phyloP scores from a whole-genome alignment of 202 grass and related monocot species.

The Carex arenaria region DNA sequence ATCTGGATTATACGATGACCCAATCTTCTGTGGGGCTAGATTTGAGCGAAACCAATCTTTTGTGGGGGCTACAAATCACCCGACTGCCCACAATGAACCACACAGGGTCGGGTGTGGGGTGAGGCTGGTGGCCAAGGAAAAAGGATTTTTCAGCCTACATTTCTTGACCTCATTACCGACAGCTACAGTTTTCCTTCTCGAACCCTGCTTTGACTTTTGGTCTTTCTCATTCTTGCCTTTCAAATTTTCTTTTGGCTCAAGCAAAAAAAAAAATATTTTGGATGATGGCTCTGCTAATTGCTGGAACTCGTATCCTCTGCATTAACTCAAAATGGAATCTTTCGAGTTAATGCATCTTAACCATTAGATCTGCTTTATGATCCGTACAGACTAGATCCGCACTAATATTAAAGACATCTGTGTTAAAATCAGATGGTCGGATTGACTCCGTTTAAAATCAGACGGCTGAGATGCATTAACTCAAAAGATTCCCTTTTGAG shows the following conservation, averaged over 20 bases:
- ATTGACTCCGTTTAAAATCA: too few relatives aligned
- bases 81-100: not conserved
- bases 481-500: too few relatives aligned
- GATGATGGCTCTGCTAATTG: not conserved
- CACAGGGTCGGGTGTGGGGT: not conserved
- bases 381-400: too few relatives aligned
- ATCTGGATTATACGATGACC: not conserved
- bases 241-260: not conserved
- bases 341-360: too few relatives aligned
- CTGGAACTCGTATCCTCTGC: too few relatives aligned
- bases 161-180: not conserved
- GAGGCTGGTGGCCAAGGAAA: not conserved
- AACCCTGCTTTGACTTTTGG: not conserved
- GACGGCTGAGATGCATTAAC: too few relatives aligned
- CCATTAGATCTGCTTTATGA: too few relatives aligned
- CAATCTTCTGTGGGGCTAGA: constrained; percentile 15
- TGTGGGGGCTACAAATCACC: constrained; percentile 17
- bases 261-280: too few relatives aligned
- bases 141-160: constrained; percentile 7
- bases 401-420: too few relatives aligned
- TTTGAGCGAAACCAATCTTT: constrained; percentile 2
- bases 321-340: too few relatives aligned
- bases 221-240: not conserved
- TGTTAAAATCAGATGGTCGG: too few relatives aligned
- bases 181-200: not conserved